Base-by-base conservation (phyloP, 2,329 filamentous ascomycete species). In the Elsinoe fawcettii region DNA sequence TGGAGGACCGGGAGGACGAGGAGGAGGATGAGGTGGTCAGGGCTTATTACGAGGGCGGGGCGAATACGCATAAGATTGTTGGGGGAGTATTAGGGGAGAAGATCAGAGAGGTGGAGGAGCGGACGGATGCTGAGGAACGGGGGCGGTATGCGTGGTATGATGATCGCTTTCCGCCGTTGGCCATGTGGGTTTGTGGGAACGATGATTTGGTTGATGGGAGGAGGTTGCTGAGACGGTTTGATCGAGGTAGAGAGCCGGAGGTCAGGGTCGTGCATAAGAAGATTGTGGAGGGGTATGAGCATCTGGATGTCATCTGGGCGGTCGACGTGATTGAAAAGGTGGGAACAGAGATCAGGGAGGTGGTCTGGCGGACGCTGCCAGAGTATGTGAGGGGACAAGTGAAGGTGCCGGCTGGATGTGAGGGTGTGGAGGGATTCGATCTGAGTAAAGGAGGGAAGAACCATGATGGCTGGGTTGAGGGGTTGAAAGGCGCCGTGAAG, bases 241-340 rank as follows among this genome's bases (percentile, higher is more conserved):
- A 87, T 64, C 80, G 80, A 41, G 87, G 87, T 0, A 78, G 88
- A 23, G 92, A 97, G 70, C 92, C 92, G 1, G 78, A 89, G 66
- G 89, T 95, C 7, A 76, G 80, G 37, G 74, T 96, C 4, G 88
- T 96, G 3, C 88, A 96, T 71, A 80, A 81, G 61, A 95, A 89
- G 67, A 76, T 95, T 20, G 87, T 96, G 43, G 83, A 88, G 2
- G 88, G 86, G 47, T 95, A 96, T 69, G 92, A 96, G 73, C 92
- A 97, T 71, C 78, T 97, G 3, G 92, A 96, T 72, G 89, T 96
- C 1, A 83, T 97, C 36, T 96, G 92, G 92, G 90, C 91, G 0
- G 89, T 96, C 77, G 90, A 96, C 66, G 83, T 84, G 0, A 82
- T 90, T 14, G 85, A 92, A 49, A 82, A 92, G 69, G 88, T 96